Evolutionary conservation across 768 basidiomycete genomes (phyloP).

Genomic region (Calocera cornea): DNA sequence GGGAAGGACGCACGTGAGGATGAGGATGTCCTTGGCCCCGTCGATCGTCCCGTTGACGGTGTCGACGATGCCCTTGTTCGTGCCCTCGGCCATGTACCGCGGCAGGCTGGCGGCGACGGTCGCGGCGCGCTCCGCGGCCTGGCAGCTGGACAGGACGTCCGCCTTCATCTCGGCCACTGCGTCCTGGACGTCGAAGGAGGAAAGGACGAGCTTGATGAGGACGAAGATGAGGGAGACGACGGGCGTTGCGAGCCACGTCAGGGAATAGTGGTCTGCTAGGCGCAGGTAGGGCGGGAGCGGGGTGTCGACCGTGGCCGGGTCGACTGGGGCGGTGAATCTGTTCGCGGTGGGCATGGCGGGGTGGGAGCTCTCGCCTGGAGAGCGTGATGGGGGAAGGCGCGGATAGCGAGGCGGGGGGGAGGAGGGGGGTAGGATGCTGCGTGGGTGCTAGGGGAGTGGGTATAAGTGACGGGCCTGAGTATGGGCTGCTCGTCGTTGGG

Average conservation of each 20-base stretch:
- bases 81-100: conserved; percentile 71
- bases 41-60: conserved; percentile 68
- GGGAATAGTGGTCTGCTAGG: conserved; percentile 68
- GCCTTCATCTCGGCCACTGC: conserved; percentile 56
- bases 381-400: neutral
- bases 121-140: conserved; percentile 71
- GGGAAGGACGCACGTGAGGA: conserved; percentile 18
- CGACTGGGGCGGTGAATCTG: neutral
- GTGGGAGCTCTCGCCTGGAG: neutral
- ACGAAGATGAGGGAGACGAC: conserved; percentile 80
- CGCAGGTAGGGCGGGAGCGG: conserved; percentile 68
- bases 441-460: neutral
- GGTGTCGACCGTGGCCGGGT: conserved; percentile 2
- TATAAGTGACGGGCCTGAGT: neutral
- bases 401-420: neutral
- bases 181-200: conserved; percentile 53
- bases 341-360: neutral
- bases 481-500: neutral
- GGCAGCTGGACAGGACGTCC: conserved; percentile 69
- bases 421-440: neutral
- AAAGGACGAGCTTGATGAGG: conserved; percentile 66
- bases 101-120: conserved; percentile 76
- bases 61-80: conserved; percentile 64
- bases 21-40: conserved; percentile 57
- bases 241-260: conserved; percentile 84